Evolutionary conservation across 768 basidiomycete species (phyloP).

Genomic region (Amanita brunnescens): DNA sequence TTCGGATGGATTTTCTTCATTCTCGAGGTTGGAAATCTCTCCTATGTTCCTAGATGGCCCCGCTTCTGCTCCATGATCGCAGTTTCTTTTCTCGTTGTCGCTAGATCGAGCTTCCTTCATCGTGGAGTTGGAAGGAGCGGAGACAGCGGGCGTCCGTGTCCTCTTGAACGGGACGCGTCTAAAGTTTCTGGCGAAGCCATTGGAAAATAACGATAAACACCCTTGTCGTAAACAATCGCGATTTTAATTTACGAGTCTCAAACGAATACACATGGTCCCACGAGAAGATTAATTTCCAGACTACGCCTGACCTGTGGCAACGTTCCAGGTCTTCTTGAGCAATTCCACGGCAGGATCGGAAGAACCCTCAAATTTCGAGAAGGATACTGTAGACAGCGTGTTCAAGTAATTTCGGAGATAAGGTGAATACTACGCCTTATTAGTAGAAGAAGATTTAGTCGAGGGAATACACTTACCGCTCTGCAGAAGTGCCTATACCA

Average conservation of each 20-base stretch:
- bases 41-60: slow-evolving; percentile 9
- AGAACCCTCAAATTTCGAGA: slow-evolving; percentile 51
- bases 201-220: slow-evolving; percentile 3
- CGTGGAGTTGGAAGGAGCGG: not conserved
- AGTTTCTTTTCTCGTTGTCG: not conserved
- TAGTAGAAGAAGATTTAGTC: slow-evolving; percentile 4
- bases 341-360: slow-evolving; percentile 48
- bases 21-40: slow-evolving; percentile 16
- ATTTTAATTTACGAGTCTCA: not conserved
- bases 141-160: not conserved
- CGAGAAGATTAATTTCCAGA: slow-evolving; percentile 1
- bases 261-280: slow-evolving; percentile 2
- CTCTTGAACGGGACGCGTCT: not conserved
- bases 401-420: slow-evolving; percentile 69
- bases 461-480: slow-evolving; percentile 38
- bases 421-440: slow-evolving; percentile 54
- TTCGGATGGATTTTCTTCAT: slow-evolving; percentile 6
- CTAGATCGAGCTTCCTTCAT: not conserved
- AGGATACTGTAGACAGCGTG: slow-evolving; percentile 62
- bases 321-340: slow-evolving; percentile 63
- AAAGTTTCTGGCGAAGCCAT: not conserved
- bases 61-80: slow-evolving; percentile 7
- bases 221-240: not conserved
- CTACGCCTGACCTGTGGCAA: slow-evolving; percentile 49
- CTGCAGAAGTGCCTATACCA: slow-evolving; percentile 90